Evolutionary conservation across 805 yeast species (phyloP), one percentile per base, ranked within the genome.

Genomic region (Lipomyces spencermartinsiae): DNA sequence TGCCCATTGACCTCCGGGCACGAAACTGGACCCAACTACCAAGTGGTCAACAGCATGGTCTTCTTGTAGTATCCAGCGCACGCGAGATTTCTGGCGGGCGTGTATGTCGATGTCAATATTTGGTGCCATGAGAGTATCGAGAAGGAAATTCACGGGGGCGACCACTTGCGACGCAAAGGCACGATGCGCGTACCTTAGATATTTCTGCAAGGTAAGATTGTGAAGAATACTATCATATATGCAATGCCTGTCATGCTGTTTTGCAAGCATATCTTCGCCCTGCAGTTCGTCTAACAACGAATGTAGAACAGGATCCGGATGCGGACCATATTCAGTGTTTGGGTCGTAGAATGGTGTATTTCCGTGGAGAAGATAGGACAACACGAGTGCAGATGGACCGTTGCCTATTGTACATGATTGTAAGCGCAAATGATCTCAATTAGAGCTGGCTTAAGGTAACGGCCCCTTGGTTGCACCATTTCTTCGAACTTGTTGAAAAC

Each of bases 1-100:
- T 2, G 76, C 71, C 80, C 80, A 78, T 58, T 78, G 80, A 9
- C 80, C 80, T 5, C 80, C 80, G 0, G 78, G 68, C 6, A 12
- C 39, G 12, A 69, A 58, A 9, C 68, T 60, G 12, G 73, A 69
- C 29, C 78, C 77, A 6, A 75, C 60, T 16, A 78, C 76, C 12
- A 72, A 51, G 64, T 75, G 78, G 2, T 62, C 65, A 2, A 69
- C 61, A 1, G 59, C 64, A 9, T 59, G 22, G 16, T 64, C 64
- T 9, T 34, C 33, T 39, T 35, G 53, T n/a, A 43, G 46, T 1
- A 3, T 25, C 78, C 79, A 77, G 54, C 55, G 62, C 29, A 77
- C 68, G 33, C 79, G 73, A n/a, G 74, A 61, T 59, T 74, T 67
- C 69, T 64, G 68, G 6, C 64, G 29, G n/a, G 67, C 68, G 31